phyloP scores from a whole-genome alignment of 257 asterid genomes.

The Solanum chilense region DNA sequence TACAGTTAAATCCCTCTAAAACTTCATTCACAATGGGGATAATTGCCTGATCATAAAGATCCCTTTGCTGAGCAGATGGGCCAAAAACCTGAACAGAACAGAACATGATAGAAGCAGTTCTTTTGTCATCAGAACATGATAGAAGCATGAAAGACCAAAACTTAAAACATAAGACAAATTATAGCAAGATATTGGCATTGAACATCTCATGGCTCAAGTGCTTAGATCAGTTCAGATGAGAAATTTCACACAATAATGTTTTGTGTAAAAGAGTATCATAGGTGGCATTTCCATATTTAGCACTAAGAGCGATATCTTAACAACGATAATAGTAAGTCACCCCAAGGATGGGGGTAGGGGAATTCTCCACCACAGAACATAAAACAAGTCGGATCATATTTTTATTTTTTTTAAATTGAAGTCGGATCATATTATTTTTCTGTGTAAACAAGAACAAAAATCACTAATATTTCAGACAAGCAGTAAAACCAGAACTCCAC shows the following conservation, averaged over 20 bases:
- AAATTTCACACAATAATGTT: background rate
- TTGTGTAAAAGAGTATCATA: background rate
- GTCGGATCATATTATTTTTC: background rate
- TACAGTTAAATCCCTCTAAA: constrained; percentile 81
- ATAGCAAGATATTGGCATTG: background rate
- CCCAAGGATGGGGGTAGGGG: background rate
- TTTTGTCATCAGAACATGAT: background rate
- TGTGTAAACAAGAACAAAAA: background rate
- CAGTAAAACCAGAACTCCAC: background rate
- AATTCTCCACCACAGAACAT: background rate
- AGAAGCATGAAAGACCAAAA: background rate
- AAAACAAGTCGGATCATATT: background rate
- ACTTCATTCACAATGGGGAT: constrained; percentile 79
- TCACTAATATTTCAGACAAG: background rate
- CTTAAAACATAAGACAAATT: background rate
- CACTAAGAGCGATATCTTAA: background rate
- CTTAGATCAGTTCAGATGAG: background rate
- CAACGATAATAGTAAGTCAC: background rate
- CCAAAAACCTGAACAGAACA: constrained; percentile 56
- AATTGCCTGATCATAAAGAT: constrained; percentile 74
- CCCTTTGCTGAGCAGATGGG: constrained; percentile 70
- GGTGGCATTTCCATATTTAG: background rate
- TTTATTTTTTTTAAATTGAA: background rate
- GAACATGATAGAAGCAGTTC: background rate
- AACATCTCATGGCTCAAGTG: background rate